Percentiles rank a stretch among this genome's conserved stretches.
phyloP scores from a whole-genome alignment of 2,329 filamentous ascomycete species.

The Claviceps maximensis region DNA sequence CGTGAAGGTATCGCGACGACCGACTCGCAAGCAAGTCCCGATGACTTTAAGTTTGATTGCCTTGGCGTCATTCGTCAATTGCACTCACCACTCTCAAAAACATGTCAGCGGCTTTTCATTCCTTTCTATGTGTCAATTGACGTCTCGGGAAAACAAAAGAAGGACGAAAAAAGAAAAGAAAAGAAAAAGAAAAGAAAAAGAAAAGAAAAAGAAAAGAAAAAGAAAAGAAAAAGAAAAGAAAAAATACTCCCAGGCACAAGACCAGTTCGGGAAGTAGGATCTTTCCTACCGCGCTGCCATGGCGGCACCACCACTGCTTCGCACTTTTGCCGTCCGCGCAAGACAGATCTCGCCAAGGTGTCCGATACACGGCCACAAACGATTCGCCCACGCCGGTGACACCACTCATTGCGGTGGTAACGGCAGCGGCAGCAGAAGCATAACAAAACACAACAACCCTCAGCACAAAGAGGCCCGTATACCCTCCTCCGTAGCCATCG shows the following conservation, averaged over 20 bases:
- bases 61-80: not conserved
- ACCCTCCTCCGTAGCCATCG: conserved; percentile 12
- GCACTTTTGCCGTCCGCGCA: not conserved
- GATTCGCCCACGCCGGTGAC: not conserved
- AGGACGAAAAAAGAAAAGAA: not conserved
- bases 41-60: not conserved
- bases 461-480: conserved; percentile 18
- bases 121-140: not conserved
- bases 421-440: not conserved
- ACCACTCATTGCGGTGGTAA: not conserved
- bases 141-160: not conserved
- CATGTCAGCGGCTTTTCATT: not conserved
- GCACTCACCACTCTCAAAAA: not conserved
- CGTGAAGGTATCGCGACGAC: conserved; percentile 2
- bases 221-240: not conserved
- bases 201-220: too few relatives aligned
- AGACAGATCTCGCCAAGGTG: not conserved
- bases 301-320: not conserved
- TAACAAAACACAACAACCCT: not conserved
- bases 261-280: too few relatives aligned
- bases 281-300: not conserved
- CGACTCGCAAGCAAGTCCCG: too few relatives aligned
- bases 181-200: not conserved
- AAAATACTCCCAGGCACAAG: not conserved
- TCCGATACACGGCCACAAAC: not conserved